A percentile compares a stretch with the other conserved stretches of the same genome.
Evolutionary conservation across 805 yeast species (phyloP).

Genomic region (Cyberlindnera suaveolens): DNA sequence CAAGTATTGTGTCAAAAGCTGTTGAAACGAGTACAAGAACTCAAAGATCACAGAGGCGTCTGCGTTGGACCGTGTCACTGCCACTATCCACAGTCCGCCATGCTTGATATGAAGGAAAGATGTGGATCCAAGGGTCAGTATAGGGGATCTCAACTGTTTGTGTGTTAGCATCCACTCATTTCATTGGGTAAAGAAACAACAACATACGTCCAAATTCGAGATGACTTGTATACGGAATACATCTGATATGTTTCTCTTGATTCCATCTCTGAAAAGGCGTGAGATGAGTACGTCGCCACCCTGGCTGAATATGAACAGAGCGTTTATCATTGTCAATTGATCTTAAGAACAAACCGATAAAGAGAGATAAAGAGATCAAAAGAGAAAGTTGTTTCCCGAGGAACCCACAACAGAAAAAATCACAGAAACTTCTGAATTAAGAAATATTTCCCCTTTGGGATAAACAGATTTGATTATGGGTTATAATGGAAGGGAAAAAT

Average conservation of each 20-base stretch:
- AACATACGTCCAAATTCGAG: slow-evolving; percentile 43
- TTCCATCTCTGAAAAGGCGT: slow-evolving; percentile 64
- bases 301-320: slow-evolving; percentile 67
- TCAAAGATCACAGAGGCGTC: slow-evolving; percentile 81
- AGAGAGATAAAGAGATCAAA: too few species aligned
- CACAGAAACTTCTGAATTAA: background rate
- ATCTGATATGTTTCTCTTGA: slow-evolving; percentile 74
- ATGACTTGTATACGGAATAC: slow-evolving; percentile 92
- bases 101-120: slow-evolving; percentile 74
- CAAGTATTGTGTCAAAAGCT: slow-evolving; percentile 41
- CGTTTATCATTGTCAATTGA: slow-evolving; percentile 59
- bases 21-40: slow-evolving; percentile 58
- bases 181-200: background rate
- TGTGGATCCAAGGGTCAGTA: slow-evolving; percentile 86
- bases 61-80: slow-evolving; percentile 82
- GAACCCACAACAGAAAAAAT: too few species aligned
- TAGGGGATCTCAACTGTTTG: slow-evolving; percentile 48
- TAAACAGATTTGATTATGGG: too few species aligned
- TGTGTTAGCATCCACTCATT: background rate
- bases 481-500: too few species aligned
- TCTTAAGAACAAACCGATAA: too few species aligned
- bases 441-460: background rate
- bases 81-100: slow-evolving; percentile 69
- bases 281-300: slow-evolving; percentile 83
- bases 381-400: too few species aligned